Evolutionary conservation across 23 red algal genomes (phyloP).

Genomic region (Chondrus crispus): DNA sequence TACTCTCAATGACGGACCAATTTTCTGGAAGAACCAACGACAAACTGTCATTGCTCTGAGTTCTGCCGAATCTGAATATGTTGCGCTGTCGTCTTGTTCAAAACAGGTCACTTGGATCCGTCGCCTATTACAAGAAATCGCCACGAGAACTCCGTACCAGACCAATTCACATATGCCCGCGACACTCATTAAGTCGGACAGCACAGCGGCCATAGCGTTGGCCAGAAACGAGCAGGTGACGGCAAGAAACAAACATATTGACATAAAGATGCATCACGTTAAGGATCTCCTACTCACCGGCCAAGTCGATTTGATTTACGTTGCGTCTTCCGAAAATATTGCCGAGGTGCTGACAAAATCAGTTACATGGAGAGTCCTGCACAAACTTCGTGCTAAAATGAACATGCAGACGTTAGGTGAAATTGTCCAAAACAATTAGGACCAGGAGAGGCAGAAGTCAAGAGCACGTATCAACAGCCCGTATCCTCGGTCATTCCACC

Average conservation of each 20-base stretch:
- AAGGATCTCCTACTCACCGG: not conserved
- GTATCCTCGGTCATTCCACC: no score
- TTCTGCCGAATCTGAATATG: constrained; percentile 33
- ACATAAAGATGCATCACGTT: not conserved
- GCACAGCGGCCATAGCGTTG: not conserved
- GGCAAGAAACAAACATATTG: not conserved
- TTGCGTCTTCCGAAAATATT: not conserved
- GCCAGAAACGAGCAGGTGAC: not conserved
- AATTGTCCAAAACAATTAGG: no score
- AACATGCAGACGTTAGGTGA: no score
- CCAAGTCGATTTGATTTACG: not conserved
- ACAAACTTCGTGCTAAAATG: not conserved
- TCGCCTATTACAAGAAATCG: not conserved
- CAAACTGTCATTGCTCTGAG: not conserved
- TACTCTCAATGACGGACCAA: not conserved
- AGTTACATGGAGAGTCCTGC: not conserved
- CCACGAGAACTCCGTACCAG: no score
- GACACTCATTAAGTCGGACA: not conserved
- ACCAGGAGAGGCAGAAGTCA: no score
- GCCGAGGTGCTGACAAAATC: not conserved
- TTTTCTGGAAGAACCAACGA: not conserved
- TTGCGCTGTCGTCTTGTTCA: not conserved
- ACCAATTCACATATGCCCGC: not conserved
- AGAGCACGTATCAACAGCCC: no score
- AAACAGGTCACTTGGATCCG: not conserved